These are phyloP conservation scores for Fraxinus paxiana DNA, from an alignment of 305 asterid species.

Conservation along the genomic window DNA sequence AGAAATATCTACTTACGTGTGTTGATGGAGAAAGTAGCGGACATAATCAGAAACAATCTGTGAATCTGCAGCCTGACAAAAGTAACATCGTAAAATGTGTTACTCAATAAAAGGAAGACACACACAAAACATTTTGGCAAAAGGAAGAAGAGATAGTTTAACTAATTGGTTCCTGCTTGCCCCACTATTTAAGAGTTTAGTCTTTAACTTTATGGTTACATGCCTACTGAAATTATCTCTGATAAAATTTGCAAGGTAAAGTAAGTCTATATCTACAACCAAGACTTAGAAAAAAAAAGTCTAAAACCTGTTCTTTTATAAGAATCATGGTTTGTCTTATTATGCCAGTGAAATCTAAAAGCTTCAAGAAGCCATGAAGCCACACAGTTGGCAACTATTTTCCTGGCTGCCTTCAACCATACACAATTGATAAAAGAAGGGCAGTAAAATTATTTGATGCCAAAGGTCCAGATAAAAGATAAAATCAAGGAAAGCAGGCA, in stretches of 20 bases:
- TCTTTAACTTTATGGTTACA: neutral
- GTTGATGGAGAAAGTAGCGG: slow-evolving; percentile 85
- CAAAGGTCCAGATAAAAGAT: neutral
- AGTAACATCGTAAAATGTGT: slow-evolving; percentile 6
- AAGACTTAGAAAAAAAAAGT: neutral
- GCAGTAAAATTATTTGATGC: neutral
- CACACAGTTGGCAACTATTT: neutral
- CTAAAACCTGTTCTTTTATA: neutral
- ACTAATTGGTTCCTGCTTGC: neutral
- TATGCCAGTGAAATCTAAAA: neutral
- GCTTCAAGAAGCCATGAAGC: neutral
- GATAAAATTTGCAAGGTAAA: neutral
- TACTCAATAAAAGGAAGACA: neutral
- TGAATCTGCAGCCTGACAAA: slow-evolving; percentile 85
- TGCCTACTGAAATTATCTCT: neutral
- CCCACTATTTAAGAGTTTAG: neutral
- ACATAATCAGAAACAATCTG: slow-evolving; percentile 87
- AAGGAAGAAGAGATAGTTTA: neutral
- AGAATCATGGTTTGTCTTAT: neutral
- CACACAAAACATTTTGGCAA: neutral
- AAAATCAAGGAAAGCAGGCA: neutral
- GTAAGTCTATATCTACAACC: neutral
- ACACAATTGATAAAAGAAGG: neutral
- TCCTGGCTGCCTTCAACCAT: neutral
- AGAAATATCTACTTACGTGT: slow-evolving; percentile 59